phyloP scores from a whole-genome alignment of 2,329 filamentous ascomycete species.

The Cladophialophora exuberans region DNA sequence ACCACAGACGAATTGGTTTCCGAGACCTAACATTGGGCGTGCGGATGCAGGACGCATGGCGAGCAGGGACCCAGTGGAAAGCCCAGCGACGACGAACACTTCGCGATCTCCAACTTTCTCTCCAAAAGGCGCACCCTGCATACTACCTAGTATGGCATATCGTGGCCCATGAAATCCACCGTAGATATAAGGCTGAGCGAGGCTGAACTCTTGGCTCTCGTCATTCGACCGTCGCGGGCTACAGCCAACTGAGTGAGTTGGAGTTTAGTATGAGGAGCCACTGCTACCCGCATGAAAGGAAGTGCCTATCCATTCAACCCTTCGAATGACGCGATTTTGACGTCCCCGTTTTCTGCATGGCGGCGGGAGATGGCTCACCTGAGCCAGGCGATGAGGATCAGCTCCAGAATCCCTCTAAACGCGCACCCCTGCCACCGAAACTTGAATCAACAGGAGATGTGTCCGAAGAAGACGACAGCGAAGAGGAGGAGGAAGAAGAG shows the following conservation, averaged over 20 bases:
- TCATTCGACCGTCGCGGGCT: constrained; percentile 13
- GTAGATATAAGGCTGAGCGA: constrained; percentile 4
- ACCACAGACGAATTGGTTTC: constrained; percentile 33
- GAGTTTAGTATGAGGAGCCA: neutral
- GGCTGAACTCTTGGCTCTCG: constrained; percentile 24
- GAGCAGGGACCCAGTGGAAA: neutral
- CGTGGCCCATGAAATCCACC: neutral
- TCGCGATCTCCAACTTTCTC: neutral
- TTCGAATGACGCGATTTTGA: constrained; percentile 23
- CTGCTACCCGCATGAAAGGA: no score
- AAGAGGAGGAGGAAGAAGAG: constrained; percentile 88
- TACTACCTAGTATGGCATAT: no score
- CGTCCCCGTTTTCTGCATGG: constrained; percentile 28
- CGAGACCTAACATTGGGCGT: constrained; percentile 16
- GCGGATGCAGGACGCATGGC: constrained; percentile 14
- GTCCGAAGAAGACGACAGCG: constrained; percentile 51
- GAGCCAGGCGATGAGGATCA: constrained; percentile 31
- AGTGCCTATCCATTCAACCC: neutral
- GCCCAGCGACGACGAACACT: neutral
- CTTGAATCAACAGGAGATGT: constrained; percentile 22
- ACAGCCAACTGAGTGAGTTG: neutral
- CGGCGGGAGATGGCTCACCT: constrained; percentile 35
- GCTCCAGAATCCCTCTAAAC: constrained; percentile 6
- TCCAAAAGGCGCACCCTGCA: neutral
- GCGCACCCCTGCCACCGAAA: constrained; percentile 7